phyloP scores from a whole-genome alignment of 805 yeast species.

The Wickerhamiella slavikovae region DNA sequence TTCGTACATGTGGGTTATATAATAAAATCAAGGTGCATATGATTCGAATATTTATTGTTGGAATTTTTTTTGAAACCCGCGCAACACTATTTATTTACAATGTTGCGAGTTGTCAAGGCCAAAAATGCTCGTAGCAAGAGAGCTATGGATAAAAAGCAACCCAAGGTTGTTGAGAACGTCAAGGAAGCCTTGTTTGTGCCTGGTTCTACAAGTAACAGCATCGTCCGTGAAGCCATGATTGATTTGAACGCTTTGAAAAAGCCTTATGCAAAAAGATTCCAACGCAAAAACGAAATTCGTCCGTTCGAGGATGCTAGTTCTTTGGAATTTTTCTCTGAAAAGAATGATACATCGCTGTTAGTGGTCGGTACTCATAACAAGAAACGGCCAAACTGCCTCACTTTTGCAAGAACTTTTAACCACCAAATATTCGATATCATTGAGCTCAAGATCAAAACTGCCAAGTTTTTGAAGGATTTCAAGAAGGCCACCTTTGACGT shows the following conservation, averaged over 20 bases:
- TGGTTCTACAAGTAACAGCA: conserved; percentile 59
- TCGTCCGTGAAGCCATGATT: conserved; percentile 71
- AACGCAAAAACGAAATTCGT: conserved; percentile 68
- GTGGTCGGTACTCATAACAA: conserved; percentile 66
- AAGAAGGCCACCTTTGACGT: conserved; percentile 58
- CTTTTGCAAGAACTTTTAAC: conserved; percentile 78
- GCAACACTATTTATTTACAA: conserved; percentile 1
- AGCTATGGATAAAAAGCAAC: conserved; percentile 72
- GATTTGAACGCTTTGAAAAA: conserved; percentile 81
- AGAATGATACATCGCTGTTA: conserved; percentile 74
- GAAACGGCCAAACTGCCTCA: conserved; percentile 80
- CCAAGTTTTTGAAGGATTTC: conserved; percentile 62
- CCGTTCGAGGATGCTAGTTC: conserved; percentile 83
- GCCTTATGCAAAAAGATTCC: conserved; percentile 72
- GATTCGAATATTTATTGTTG: too few relatives aligned
- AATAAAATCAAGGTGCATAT: too few relatives aligned
- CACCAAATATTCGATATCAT: conserved; percentile 85
- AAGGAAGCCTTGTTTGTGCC: conserved; percentile 84
- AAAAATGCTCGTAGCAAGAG: conserved; percentile 91
- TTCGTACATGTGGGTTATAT: too few relatives aligned
- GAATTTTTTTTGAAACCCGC: too few relatives aligned
- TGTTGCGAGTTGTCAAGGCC: conserved; percentile 42
- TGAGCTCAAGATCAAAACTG: conserved; percentile 47
- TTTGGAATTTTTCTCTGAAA: conserved; percentile 82
- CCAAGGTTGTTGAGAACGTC: conserved; percentile 74